A percentile compares a stretch with the other conserved stretches of the same genome.
phyloP scores from a whole-genome alignment of 2,329 filamentous ascomycete genomes.

The Curvularia hawaiiensis region DNA sequence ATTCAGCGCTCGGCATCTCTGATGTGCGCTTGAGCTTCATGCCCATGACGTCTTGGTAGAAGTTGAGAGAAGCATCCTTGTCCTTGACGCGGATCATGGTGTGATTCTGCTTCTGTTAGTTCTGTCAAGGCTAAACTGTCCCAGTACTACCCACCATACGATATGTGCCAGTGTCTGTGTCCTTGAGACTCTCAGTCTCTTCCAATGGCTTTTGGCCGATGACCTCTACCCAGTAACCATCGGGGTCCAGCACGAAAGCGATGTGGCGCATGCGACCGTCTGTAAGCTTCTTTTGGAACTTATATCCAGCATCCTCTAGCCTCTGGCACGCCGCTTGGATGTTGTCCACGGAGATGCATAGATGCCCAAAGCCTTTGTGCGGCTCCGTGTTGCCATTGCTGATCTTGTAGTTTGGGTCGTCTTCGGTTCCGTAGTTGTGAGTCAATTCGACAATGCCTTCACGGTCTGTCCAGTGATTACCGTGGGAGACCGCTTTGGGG shows the following conservation, averaged over 20 bases:
- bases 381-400: constrained; percentile 93
- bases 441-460: constrained; percentile 89
- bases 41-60: constrained; percentile 77
- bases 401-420: constrained; percentile 77
- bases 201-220: constrained; percentile 74
- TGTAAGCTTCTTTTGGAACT: constrained; percentile 91
- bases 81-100: constrained; percentile 94
- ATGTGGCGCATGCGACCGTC: constrained; percentile 77
- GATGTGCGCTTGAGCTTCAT: constrained; percentile 79
- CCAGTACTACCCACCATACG: constrained; percentile 57
- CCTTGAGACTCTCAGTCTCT: constrained; percentile 71
- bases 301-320: constrained; percentile 87
- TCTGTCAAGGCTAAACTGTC: neutral
- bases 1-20: constrained; percentile 72
- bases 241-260: constrained; percentile 87
- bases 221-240: constrained; percentile 76
- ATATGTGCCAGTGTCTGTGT: constrained; percentile 77
- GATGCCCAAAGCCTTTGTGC: constrained; percentile 82
- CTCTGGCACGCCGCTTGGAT: constrained; percentile 89
- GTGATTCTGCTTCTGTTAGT: constrained; percentile 66
- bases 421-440: constrained; percentile 86
- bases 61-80: constrained; percentile 53
- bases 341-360: constrained; percentile 70
- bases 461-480: constrained; percentile 77
- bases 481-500: constrained; percentile 73